phyloP scores from a whole-genome alignment of 805 yeast species.

The Suhomyces vadensis region DNA sequence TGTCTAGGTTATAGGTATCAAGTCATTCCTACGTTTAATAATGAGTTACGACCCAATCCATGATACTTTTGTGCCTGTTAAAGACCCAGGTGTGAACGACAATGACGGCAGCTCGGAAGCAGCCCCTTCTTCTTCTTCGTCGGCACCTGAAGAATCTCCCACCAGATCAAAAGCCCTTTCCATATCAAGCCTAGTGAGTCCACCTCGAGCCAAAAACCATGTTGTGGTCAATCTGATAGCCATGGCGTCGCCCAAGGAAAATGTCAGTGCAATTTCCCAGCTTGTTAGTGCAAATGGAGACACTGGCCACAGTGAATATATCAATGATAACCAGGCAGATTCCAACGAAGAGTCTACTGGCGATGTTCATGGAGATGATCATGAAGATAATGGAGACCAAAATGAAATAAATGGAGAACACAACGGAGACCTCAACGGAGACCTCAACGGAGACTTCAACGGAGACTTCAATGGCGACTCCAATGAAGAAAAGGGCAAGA shows the following conservation, averaged over 20 bases:
- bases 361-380: too few species aligned
- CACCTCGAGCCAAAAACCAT: background rate
- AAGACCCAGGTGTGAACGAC: conserved; percentile 1
- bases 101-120: background rate
- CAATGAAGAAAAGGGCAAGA: conserved; percentile 11
- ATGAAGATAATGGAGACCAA: too few species aligned
- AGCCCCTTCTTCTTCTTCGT: background rate
- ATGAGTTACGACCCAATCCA: conserved; percentile 49
- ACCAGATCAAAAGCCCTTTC: conserved; percentile 6
- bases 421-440: background rate
- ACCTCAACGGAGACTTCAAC: background rate
- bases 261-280: background rate
- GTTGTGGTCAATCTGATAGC: background rate
- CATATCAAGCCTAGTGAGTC: conserved; percentile 12
- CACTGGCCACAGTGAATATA: background rate
- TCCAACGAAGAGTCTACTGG: background rate
- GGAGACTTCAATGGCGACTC: background rate
- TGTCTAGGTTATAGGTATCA: conserved; percentile 1
- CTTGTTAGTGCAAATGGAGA: background rate
- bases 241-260: background rate
- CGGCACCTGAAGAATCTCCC: conserved; percentile 1
- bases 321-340: background rate
- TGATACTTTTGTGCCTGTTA: conserved; percentile 28
- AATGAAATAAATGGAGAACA: background rate
- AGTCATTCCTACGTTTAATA: background rate